Conservation (phyloP, 2,329 filamentous ascomycete species). For the Cladosporium cucumerinum region DNA sequence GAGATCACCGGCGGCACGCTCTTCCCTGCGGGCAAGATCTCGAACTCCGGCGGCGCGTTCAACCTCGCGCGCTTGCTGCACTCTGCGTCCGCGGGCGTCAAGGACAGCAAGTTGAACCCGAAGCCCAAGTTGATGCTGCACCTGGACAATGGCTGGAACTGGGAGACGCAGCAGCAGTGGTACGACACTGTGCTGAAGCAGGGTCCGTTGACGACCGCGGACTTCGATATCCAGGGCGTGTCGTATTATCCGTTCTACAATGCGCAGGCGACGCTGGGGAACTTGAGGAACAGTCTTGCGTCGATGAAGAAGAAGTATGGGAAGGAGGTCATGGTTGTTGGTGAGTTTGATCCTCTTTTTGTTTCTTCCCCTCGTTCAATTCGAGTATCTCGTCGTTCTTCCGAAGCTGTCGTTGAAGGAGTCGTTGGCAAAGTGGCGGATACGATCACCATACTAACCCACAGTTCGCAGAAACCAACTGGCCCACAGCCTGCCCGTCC, state of each 20-base stretch:
- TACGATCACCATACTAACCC: conserved; percentile 16
- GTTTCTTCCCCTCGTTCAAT: background rate
- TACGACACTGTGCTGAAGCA: conserved; percentile 30
- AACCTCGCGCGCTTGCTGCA: conserved; percentile 35
- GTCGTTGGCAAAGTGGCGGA: background rate
- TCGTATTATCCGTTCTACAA: conserved; percentile 34
- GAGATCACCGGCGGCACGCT: conserved; percentile 38
- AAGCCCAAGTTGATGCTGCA: conserved; percentile 33
- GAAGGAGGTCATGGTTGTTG: conserved; percentile 22
- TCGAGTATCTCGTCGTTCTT: conserved; percentile 10
- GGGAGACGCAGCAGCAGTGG: conserved; percentile 30
- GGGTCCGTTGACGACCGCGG: conserved; percentile 24
- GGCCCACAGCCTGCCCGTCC: conserved; percentile 30
- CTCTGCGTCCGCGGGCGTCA: conserved; percentile 30
- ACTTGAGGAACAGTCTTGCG: conserved; percentile 24
- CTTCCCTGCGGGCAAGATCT: conserved; percentile 34
- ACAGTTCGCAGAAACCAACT: conserved; percentile 30
- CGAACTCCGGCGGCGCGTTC: conserved; percentile 27
- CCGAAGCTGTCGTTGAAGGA: background rate
- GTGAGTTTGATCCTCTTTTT: background rate
- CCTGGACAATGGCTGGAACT: conserved; percentile 35
- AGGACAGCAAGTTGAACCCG: conserved; percentile 24
- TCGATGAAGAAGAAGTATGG: conserved; percentile 26
- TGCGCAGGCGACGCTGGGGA: conserved; percentile 26
- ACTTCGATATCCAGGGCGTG: conserved; percentile 32